Base-by-base conservation (phyloP, 352 stramenopile genomes). In the Globisporangium canariense region DNA sequence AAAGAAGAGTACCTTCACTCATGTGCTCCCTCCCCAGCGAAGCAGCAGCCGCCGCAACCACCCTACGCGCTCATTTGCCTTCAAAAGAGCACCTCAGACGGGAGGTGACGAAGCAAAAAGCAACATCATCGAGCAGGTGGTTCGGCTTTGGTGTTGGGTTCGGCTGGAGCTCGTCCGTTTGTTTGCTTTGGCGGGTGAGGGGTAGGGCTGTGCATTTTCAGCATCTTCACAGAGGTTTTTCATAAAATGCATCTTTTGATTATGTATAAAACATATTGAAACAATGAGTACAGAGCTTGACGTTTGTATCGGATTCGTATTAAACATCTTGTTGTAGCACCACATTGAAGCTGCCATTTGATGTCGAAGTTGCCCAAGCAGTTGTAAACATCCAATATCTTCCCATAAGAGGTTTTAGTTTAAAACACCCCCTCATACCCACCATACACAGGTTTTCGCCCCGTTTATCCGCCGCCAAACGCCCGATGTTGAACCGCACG, bases 401-500 rank as follows among this genome's bases (percentile, higher is more conserved):
- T 16, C 7, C 22, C 13, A 36, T 54, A 25, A 11, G 22, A 14
- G 1, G 22, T 2, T 40, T 40, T 40, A 2, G 34, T 40, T 40
- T 40, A 40, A 40, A 40, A 40, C 34, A 40, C 34, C 11, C 7
- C 25, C 25, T 28, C 1, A 2, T 28, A 28, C 25, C 25, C 25
- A 5, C 50, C 38, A 45, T 45, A 45, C 10, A 45, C 10, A 45
- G 38, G 38, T 14, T 45, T 3, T 14, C 13, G 47, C 2, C 50
- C 50, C 38, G 25, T 55, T 55, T 38, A 28, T 57, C 41, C 14
- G 16, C 41, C 16, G 16, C 16, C 41, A 22, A 47, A 47, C 41
- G 13, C 25, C 16, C 4, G 50, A 57, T 57, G 50, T 57, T 57
- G 50, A 57, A 57, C 50, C 16, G 50, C 50, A 40, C 50, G 50